Conservation (phyloP, 2,329 filamentous ascomycete genomes). For the Westerdykella aurantiaca region DNA sequence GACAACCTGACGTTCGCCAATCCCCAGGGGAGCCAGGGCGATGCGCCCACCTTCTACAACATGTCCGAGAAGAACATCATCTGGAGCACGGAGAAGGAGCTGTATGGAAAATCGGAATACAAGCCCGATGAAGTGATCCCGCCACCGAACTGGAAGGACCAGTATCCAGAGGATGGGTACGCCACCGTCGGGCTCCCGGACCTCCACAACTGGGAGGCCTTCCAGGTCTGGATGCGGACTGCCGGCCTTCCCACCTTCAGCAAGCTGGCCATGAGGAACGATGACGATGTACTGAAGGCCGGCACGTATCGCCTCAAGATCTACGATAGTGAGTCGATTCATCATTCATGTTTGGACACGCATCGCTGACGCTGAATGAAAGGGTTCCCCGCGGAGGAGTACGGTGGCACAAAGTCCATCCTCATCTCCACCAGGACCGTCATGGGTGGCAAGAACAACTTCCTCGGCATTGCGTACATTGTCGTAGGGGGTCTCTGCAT, state of each 20-base stretch:
- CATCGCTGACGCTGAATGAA: constrained; percentile 16
- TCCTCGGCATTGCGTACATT: constrained; percentile 92
- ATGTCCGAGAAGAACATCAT: constrained; percentile 79
- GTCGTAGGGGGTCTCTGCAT: constrained; percentile 92
- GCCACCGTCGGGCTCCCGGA: constrained; percentile 62
- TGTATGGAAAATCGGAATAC: constrained; percentile 70
- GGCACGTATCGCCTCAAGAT: constrained; percentile 76
- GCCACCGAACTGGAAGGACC: constrained; percentile 76
- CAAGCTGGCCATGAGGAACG: constrained; percentile 84
- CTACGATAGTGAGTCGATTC: constrained; percentile 61
- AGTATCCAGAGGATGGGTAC: constrained; percentile 64
- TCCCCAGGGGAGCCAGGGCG: constrained; percentile 35
- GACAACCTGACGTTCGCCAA: constrained; percentile 58
- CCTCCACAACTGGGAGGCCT: constrained; percentile 69
- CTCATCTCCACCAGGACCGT: constrained; percentile 84
- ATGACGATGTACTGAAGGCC: constrained; percentile 57
- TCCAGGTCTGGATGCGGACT: constrained; percentile 99
- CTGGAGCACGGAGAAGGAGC: constrained; percentile 74
- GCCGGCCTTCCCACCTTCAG: constrained; percentile 90
- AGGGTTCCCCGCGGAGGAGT: constrained; percentile 77
- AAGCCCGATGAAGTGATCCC: constrained; percentile 61
- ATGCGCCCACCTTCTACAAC: constrained; percentile 50
- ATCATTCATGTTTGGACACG: neutral
- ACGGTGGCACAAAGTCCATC: constrained; percentile 83
- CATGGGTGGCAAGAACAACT: constrained; percentile 91